Conservation (phyloP, 192 early-diverging fungal species). For the Jimgerdemannia flammicorona region DNA sequence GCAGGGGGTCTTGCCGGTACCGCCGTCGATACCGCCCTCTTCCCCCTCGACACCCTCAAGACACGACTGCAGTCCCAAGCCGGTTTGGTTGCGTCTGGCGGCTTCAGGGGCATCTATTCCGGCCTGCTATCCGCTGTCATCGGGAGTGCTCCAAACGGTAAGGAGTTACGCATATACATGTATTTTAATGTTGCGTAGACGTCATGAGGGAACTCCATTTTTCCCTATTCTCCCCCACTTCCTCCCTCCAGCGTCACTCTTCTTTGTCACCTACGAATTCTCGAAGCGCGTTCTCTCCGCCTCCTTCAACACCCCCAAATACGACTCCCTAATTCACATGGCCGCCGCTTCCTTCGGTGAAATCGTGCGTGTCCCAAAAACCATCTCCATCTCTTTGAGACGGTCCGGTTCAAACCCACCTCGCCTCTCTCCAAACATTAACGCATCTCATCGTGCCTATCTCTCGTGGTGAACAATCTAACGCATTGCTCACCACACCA, state of each 20-base stretch:
- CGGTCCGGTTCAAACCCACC: not conserved
- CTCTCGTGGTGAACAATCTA: not conserved
- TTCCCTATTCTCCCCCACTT: not conserved
- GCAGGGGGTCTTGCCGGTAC: conserved; percentile 91
- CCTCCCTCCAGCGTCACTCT: conserved; percentile 58
- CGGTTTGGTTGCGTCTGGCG: conserved; percentile 82
- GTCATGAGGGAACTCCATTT: not conserved
- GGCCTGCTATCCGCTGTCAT: conserved; percentile 89
- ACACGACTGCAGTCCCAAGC: conserved; percentile 86
- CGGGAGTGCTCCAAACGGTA: conserved; percentile 89
- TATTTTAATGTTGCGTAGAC: not conserved
- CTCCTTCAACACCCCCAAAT: conserved; percentile 35
- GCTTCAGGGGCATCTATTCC: conserved; percentile 87
- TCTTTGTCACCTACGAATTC: conserved; percentile 92
- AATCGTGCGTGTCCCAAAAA: conserved; percentile 52
- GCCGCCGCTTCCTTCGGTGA: conserved; percentile 85
- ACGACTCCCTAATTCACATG: conserved; percentile 79
- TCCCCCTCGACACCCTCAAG: conserved; percentile 97
- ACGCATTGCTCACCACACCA: conserved; percentile 5
- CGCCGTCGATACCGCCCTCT: conserved; percentile 89
- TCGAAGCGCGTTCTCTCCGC: conserved; percentile 54
- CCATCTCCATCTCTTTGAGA: conserved; percentile 12
- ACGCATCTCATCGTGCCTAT: not conserved
- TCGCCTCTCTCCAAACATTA: not conserved
- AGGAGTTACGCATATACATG: not conserved